A percentile compares a stretch with the other conserved stretches of the same genome.
phyloP scores from a whole-genome alignment of 768 basidiomycete genomes.

The Inosperma sp. region DNA sequence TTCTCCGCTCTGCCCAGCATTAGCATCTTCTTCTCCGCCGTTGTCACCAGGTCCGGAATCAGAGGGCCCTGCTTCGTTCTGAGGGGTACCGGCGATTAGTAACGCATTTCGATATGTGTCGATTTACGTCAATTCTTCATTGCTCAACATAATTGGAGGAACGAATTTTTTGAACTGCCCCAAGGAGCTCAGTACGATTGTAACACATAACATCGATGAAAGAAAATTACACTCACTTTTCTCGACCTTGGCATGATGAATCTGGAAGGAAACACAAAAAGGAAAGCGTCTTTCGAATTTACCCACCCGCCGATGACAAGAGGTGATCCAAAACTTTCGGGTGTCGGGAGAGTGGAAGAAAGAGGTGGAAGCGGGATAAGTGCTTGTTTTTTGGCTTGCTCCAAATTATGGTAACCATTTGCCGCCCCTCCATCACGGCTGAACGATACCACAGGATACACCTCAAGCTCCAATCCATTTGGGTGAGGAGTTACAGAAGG shows the following conservation, averaged over 20 bases:
- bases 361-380: slow-evolving; percentile 2
- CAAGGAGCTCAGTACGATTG: slow-evolving; percentile 3
- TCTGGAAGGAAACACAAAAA: not conserved
- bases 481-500: not conserved
- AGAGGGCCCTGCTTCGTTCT: not conserved
- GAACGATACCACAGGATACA: slow-evolving; percentile 1
- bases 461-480: not conserved
- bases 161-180: not conserved
- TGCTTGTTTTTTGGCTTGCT: not conserved
- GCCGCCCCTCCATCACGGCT: not conserved
- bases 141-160: not conserved
- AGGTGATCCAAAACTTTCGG: not conserved
- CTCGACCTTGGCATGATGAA: not conserved
- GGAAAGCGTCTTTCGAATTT: not conserved
- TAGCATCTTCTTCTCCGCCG: not conserved
- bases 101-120: not conserved
- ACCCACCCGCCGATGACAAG: not conserved
- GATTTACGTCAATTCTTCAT: not conserved
- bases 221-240: not conserved
- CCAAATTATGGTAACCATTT: not conserved
- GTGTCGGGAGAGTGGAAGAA: not conserved
- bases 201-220: too few relatives aligned
- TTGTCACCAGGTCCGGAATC: not conserved
- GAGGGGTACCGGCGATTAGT: not conserved
- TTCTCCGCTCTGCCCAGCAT: not conserved